Base-by-base conservation (phyloP, 2,329 filamentous ascomycete genomes). In the Fusarium sarcochroum region DNA sequence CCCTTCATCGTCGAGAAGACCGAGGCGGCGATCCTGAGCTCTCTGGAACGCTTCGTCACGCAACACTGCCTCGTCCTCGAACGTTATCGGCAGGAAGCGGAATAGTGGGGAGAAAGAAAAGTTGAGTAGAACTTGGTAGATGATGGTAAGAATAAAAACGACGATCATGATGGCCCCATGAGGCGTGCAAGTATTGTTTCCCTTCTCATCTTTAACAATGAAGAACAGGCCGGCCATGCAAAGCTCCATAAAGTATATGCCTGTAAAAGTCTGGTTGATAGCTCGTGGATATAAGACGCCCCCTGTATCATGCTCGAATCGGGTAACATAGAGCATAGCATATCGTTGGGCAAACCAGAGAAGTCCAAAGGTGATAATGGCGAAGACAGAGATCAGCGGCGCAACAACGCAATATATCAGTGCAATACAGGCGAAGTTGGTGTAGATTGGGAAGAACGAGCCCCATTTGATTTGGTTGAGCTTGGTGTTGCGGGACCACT, bases 301-400 rank as follows among this genome's bases (percentile, higher is more conserved):
- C 40, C 96, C 96, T 0, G 95, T 99, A 79, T 99, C 96, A 63
- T 91, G 89, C 69, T 90, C 89, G 78, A 97, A 97, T 52, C 94
- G 92, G 25, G 90, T 97, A 62, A 99, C 94, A 74, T 98, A 99
- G 20, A 99, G 87, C 82, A 97, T 97, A 71, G 95, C 95, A 80
- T 98, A 98, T n/a, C 95, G 89, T 77, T 98, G 94, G 1, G 96
- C 95, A 44, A 98, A 85, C 94, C 94, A 99, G 68, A 98, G 90
- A 0, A 99, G 84, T 46, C 88, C 87, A 77, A 98, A 98, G 0
- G 95, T 98, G 77, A 98, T 89, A 73, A 97, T 89, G 72, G 96
- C 95, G 82, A 99, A 98, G 21, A 98, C 82, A 48, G 96, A 88
- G 76, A 99, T 98, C 14, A 99, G 83, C 0, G 96, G 96, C 1